A percentile compares a stretch with the other conserved stretches of the same genome.
Evolutionary conservation across 306 rosid genomes (phyloP).

Genomic region (Aeschynomene evenia): DNA sequence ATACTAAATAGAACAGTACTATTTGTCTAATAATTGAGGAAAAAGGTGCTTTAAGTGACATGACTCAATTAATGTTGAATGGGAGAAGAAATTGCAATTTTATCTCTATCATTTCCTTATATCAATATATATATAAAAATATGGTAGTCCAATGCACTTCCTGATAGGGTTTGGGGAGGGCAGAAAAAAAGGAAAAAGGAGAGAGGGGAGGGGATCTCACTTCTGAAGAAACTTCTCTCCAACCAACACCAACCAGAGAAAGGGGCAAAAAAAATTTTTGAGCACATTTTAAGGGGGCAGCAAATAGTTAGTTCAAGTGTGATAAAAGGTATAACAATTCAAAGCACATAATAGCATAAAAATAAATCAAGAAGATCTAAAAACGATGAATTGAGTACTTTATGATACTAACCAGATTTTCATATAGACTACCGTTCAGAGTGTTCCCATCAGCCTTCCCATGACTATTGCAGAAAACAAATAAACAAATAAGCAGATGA

Average conservation of each 20-base stretch:
- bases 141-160: too few species aligned
- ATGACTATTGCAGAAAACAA: constrained; percentile 42
- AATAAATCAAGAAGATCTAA: neutral
- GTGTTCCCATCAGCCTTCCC: constrained; percentile 52
- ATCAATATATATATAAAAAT: neutral
- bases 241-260: neutral
- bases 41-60: neutral
- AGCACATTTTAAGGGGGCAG: neutral
- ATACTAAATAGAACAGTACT: neutral
- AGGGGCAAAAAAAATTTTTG: neutral
- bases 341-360: neutral
- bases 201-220: neutral
- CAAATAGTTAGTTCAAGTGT: neutral
- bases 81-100: neutral
- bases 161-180: too few species aligned
- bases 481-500: constrained; percentile 28
- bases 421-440: constrained; percentile 39
- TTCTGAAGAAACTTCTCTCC: constrained; percentile 4
- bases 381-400: neutral
- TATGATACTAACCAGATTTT: constrained; percentile 54
- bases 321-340: constrained; percentile 16
- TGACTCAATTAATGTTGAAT: neutral
- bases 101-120: neutral
- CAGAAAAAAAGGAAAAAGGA: neutral
- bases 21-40: neutral